Percentiles rank a stretch among this genome's conserved stretches.
phyloP scores from a whole-genome alignment of 768 basidiomycete genomes.

The Amyloporia xantha region DNA sequence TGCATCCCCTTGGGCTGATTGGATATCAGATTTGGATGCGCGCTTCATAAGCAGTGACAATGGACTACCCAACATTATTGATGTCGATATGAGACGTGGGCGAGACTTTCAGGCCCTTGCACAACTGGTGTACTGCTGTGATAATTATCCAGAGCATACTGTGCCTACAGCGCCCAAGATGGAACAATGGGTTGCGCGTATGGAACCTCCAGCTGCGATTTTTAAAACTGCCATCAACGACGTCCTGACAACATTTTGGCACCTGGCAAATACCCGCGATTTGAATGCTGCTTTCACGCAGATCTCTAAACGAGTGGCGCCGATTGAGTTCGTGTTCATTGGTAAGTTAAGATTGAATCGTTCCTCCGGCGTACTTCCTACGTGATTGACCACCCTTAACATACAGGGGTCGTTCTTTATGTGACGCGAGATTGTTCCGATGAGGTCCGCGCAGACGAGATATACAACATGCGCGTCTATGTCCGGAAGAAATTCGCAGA shows the following conservation, averaged over 20 bases:
- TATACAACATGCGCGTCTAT: constrained; percentile 48
- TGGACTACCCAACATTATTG: constrained; percentile 49
- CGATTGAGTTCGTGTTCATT: constrained; percentile 76
- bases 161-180: constrained; percentile 49
- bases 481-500: constrained; percentile 55
- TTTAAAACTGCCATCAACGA: constrained; percentile 52
- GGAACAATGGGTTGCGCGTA: constrained; percentile 36
- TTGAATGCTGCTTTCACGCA: constrained; percentile 44
- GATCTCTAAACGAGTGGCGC: constrained; percentile 57
- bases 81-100: constrained; percentile 65
- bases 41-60: constrained; percentile 51
- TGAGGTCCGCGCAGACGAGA: constrained; percentile 45
- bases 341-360: too few relatives aligned
- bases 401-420: constrained; percentile 59
- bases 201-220: constrained; percentile 31
- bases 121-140: constrained; percentile 62
- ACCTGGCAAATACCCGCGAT: constrained; percentile 36
- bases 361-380: neutral
- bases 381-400: neutral
- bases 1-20: constrained; percentile 60
- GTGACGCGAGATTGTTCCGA: constrained; percentile 39
- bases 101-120: constrained; percentile 73
- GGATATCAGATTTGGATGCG: constrained; percentile 54
- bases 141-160: constrained; percentile 41
- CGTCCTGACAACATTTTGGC: constrained; percentile 48